These are phyloP conservation scores for Zopfochytrium polystomum DNA, from an alignment of 371 early-diverging fungal species.

Conservation along the genomic window DNA sequence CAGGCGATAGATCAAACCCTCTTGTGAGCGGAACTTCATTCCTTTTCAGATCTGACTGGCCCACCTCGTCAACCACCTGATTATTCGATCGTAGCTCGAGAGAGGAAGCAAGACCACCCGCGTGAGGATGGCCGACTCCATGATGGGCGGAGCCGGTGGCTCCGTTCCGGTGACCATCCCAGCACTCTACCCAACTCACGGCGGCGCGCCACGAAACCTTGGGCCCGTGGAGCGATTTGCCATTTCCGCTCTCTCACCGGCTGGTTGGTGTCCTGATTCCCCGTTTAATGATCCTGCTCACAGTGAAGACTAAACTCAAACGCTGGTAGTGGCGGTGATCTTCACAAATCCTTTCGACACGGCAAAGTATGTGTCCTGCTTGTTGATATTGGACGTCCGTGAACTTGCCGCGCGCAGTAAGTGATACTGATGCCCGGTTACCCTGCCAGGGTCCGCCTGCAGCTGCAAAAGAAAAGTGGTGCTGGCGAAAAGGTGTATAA, in stretches of 20 bases:
- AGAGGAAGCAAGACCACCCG: too few species aligned
- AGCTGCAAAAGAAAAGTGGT: slow-evolving; percentile 58
- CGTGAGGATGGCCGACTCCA: slow-evolving; percentile 13
- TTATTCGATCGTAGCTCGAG: too few species aligned
- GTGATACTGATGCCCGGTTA: background rate
- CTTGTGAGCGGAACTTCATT: too few species aligned
- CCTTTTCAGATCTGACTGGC: too few species aligned
- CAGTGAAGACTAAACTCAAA: background rate
- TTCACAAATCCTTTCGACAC: slow-evolving; percentile 71
- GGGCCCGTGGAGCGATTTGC: slow-evolving; percentile 51
- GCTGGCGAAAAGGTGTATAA: slow-evolving; percentile 50
- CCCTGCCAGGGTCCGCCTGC: slow-evolving; percentile 54
- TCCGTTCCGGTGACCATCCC: slow-evolving; percentile 23
- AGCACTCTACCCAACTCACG: slow-evolving; percentile 36
- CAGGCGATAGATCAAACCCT: too few species aligned
- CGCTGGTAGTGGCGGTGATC: slow-evolving; percentile 51
- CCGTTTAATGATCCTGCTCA: background rate
- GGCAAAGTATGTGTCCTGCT: slow-evolving; percentile 39
- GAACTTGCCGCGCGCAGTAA: background rate
- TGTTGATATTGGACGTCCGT: background rate
- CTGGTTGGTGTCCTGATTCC: slow-evolving; percentile 28
- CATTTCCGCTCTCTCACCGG: slow-evolving; percentile 56
- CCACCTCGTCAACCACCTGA: too few species aligned
- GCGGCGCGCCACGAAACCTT: slow-evolving; percentile 34
- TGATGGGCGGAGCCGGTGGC: slow-evolving; percentile 20